Conservation (phyloP, 306 rosid genomes). For the Psophocarpus tetragonolobus region DNA sequence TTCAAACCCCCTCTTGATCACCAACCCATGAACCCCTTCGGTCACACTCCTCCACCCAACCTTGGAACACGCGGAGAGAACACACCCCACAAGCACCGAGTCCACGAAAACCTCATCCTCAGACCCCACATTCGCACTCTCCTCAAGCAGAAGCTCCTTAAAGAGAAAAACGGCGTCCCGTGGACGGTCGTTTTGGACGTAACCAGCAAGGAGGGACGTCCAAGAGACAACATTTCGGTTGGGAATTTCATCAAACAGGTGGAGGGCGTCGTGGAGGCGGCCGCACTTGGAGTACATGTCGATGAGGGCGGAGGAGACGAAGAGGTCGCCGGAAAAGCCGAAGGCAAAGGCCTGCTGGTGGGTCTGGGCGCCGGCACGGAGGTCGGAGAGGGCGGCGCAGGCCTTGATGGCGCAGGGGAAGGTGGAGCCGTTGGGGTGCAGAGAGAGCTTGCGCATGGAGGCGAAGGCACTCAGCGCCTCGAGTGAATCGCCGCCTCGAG, state of each 20-base stretch:
- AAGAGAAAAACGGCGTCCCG: slow-evolving; percentile 54
- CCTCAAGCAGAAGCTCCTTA: slow-evolving; percentile 62
- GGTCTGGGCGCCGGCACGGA: slow-evolving; percentile 63
- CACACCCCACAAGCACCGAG: slow-evolving; percentile 61
- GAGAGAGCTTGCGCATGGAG: slow-evolving; percentile 77
- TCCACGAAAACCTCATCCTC: slow-evolving; percentile 50
- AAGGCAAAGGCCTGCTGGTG: slow-evolving; percentile 80
- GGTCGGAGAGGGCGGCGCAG: slow-evolving; percentile 70
- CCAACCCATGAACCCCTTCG: slow-evolving; percentile 64
- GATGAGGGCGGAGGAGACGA: slow-evolving; percentile 74
- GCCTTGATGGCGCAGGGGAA: slow-evolving; percentile 86
- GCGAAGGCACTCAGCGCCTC: slow-evolving; percentile 82
- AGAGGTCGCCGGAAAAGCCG: slow-evolving; percentile 62
- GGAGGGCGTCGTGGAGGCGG: slow-evolving; percentile 49
- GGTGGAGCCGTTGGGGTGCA: slow-evolving; percentile 65
- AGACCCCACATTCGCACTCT: slow-evolving; percentile 28
- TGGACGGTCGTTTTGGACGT: slow-evolving; percentile 55
- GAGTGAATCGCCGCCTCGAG: slow-evolving; percentile 70
- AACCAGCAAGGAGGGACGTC: slow-evolving; percentile 75
- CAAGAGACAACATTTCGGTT: slow-evolving; percentile 71
- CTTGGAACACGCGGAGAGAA: slow-evolving; percentile 75
- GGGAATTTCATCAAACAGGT: slow-evolving; percentile 75
- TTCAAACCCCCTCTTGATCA: slow-evolving; percentile 66
- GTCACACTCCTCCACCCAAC: slow-evolving; percentile 53
- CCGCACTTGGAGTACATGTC: slow-evolving; percentile 84